A percentile compares a stretch with the other conserved stretches of the same genome.
Conservation (phyloP, 805 yeast species). For the Groenewaldozyma salmanticensis region DNA sequence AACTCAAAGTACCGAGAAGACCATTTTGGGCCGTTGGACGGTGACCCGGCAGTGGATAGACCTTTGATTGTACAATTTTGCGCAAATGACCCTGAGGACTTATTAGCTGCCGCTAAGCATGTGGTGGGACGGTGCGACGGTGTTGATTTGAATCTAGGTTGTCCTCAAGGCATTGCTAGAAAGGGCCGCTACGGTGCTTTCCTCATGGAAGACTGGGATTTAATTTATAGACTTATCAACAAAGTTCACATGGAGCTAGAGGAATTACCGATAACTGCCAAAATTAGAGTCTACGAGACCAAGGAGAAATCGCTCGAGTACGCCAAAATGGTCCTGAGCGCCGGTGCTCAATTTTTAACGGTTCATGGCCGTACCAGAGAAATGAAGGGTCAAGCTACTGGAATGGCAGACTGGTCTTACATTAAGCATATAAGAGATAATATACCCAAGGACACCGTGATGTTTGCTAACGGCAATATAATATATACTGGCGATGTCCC, state of each 20-base stretch:
- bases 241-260: conserved; percentile 65
- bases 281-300: conserved; percentile 82
- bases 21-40: conserved; percentile 61
- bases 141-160: conserved; percentile 89
- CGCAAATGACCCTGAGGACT: conserved; percentile 85
- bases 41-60: conserved; percentile 56
- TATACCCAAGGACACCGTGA: conserved; percentile 71
- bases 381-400: conserved; percentile 95
- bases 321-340: conserved; percentile 78
- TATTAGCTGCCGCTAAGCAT: conserved; percentile 68
- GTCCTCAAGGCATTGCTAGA: conserved; percentile 96
- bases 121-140: conserved; percentile 89
- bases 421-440: conserved; percentile 68
- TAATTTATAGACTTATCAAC: conserved; percentile 60
- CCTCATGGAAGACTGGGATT: conserved; percentile 93
- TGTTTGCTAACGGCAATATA: conserved; percentile 93
- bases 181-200: conserved; percentile 95
- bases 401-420: conserved; percentile 87
- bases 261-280: conserved; percentile 82
- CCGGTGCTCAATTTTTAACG: conserved; percentile 93
- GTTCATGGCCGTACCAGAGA: conserved; percentile 95
- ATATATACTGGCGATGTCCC: conserved; percentile 76
- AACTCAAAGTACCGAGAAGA: conserved; percentile 70
- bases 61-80: conserved; percentile 93
- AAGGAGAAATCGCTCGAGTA: conserved; percentile 74